Evolutionary conservation across 2,329 filamentous ascomycete genomes (phyloP).

Genomic region (Clonostachys chloroleuca): DNA sequence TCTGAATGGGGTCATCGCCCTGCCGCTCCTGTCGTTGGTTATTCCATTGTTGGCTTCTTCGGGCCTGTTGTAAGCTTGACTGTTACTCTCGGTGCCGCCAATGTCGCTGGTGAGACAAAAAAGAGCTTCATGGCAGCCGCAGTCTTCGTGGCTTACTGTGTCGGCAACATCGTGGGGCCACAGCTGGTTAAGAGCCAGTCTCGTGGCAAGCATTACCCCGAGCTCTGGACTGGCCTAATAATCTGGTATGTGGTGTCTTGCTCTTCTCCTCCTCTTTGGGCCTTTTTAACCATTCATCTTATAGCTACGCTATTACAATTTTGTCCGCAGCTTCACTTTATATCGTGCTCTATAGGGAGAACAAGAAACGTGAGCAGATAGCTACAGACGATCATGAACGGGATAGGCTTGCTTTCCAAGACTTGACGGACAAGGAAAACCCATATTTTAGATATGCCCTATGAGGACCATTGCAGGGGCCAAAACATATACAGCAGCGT

Average conservation of each 20-base stretch:
- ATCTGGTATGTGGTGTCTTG: conserved; percentile 33
- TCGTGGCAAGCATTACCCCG: conserved; percentile 63
- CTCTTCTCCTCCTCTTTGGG: conserved; percentile 5
- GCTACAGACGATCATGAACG: conserved; percentile 54
- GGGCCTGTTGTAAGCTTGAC: conserved; percentile 45
- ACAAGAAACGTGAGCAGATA: conserved; percentile 42
- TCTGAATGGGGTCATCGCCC: conserved; percentile 42
- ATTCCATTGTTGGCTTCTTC: conserved; percentile 53
- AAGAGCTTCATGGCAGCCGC: conserved; percentile 72
- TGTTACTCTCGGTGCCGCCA: conserved; percentile 31
- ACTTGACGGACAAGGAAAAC: conserved; percentile 66
- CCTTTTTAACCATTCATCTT: neutral
- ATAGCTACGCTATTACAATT: conserved; percentile 65
- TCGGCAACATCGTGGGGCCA: conserved; percentile 73
- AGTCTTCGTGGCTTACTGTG: conserved; percentile 72
- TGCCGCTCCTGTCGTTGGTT: conserved; percentile 48
- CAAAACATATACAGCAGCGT: too few relatives aligned
- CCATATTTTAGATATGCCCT: conserved; percentile 42
- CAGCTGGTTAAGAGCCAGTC: conserved; percentile 66
- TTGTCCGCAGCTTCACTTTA: conserved; percentile 50
- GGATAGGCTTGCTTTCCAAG: conserved; percentile 61
- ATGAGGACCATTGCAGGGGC: too few relatives aligned
- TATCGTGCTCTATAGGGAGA: conserved; percentile 53
- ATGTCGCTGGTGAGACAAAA: conserved; percentile 73
- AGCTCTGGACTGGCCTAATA: conserved; percentile 67